Evolutionary conservation across 495 filamentous ascomycete genomes (phyloP).

Genomic region (Penicillium atrosanguineum): DNA sequence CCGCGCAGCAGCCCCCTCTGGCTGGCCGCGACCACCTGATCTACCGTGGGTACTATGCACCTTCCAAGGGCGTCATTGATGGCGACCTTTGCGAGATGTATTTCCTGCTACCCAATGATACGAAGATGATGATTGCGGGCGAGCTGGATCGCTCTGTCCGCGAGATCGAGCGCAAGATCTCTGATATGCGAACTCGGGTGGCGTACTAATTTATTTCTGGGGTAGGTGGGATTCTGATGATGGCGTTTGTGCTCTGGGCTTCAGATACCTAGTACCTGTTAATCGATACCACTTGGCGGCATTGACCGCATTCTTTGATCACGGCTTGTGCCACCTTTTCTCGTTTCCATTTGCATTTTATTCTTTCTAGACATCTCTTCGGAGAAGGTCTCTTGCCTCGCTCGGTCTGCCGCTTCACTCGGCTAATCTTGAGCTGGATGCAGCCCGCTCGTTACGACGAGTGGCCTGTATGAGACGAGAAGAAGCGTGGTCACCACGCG

Average conservation of each 20-base stretch:
- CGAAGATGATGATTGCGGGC: conserved; percentile 90
- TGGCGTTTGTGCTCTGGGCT: conserved; percentile 23
- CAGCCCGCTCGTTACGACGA: conserved; percentile 23
- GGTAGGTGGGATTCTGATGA: conserved; percentile 23
- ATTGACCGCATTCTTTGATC: conserved; percentile 12
- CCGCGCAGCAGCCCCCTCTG: conserved; percentile 78
- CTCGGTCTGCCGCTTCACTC: conserved; percentile 48
- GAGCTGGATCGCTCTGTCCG: conserved; percentile 87
- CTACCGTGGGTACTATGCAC: conserved; percentile 94
- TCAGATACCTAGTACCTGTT: conserved; percentile 29
- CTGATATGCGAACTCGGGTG: conserved; percentile 84
- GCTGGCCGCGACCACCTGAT: conserved; percentile 93
- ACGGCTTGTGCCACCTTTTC: neutral
- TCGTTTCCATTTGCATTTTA: neutral
- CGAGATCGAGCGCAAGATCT: conserved; percentile 94
- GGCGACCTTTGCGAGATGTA: conserved; percentile 97
- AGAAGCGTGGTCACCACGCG: conserved; percentile 25
- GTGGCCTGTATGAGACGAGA: conserved; percentile 51
- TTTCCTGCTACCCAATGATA: conserved; percentile 73
- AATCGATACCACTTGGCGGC: conserved; percentile 23
- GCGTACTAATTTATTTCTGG: conserved; percentile 59
- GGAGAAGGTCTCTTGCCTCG: conserved; percentile 51
- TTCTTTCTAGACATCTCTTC: conserved; percentile 4
- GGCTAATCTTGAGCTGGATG: conserved; percentile 59
- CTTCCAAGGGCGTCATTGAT: conserved; percentile 94